Base-by-base conservation (phyloP, 2,329 filamentous ascomycete genomes). In the Colletotrichum godetiae region DNA sequence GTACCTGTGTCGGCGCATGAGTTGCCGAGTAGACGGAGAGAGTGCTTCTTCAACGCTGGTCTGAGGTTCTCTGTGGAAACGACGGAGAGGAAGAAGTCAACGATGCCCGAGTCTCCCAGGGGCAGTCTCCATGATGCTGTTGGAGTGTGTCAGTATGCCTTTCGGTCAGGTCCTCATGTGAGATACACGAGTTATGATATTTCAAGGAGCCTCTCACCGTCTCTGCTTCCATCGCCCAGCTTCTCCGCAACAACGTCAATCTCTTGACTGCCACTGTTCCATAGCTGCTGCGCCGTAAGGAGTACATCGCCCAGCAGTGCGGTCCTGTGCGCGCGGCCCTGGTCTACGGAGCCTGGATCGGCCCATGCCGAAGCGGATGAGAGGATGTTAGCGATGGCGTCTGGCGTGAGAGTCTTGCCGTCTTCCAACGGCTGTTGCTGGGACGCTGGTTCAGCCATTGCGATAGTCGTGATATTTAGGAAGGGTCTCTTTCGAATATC, bases 1-100 rank as follows among this genome's bases (percentile, higher is more conserved):
- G 19, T 79, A 88, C 88, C 86, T 75, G 88, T 89, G 75, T 92
- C 90, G 24, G 90, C 91, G 74, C 89, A 92, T 11, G 88, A 88
- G 78, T 92, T 92, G 15, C 90, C 91, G 19, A 90, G 84, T 24
- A 92, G 79, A 29, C 91, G 88, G 19, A 92, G 81, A 8, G 86
- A 81, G 68, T 92, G 90, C 8, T 89, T 82, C 57, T 85, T 85
- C n/a, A 91, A 81, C 1, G 82, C 77, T 37, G 84, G 82, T 11
- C 80, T 80, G 46, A 87, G 75, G 1, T 78, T 81, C 4, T 84
- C 79, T 0, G 79, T 78, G 5, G 81, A 80, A 10, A 91, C 78
- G 13, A 89, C 76, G 12, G 82, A 79, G 19, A 91, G 82, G 76
- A 90, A 90, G 80, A 91, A 89, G 24, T 86, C 84, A 10, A 92